Evolutionary conservation across 345 rosid species (phyloP), one percentile per base, ranked within the genome.

Genomic region (Alliaria petiolata): DNA sequence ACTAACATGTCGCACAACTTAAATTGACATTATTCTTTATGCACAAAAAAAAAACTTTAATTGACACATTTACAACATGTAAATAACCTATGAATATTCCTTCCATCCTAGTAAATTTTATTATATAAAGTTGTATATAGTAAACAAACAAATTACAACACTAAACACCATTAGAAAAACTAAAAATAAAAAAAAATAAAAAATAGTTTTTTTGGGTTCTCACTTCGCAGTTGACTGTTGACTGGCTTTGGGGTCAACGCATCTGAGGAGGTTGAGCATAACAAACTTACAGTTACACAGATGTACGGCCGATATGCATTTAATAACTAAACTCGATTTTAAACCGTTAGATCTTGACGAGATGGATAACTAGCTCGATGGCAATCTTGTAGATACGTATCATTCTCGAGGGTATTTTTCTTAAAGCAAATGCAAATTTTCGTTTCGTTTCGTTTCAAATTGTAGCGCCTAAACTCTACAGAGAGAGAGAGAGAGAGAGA

Each of bases 271-370:
- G 54, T 49, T 49, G 15, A 11, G 17, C 8, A n/a, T 47, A 47
- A 70, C 57, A 22, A 69, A 60, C 42, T 38, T 11, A 25, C 59
- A 12, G 75, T 70, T 70, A 70, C n/a, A 15, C 0, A 7, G 15
- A 49, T 49, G 0, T 0, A 70, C 75, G 67, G 67, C 50, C 2
- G 0, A 3, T 40, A 70, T 70, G 25, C 6, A 47, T 30, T 7
- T 11, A 39, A 16, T 1, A 8, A 16, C 2, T 5, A 26, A 54
- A 3, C 7, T 59, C 20, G 4, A 59, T 0, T 2, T 0, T 6
- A 14, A 38, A 10, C 67, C 60, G 60, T 70, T 42, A 49, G 60
- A 70, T 70, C 8, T 26, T 15, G 20, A 61, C 20, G 51, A 42
- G 51, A n/a, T 26, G 22, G 22, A 42, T 25, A 42, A 8, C 50